Evolutionary conservation across 2,329 filamentous ascomycete species (phyloP), one percentile per base, ranked within the genome.

Genomic region (Byssochlamys sp.): DNA sequence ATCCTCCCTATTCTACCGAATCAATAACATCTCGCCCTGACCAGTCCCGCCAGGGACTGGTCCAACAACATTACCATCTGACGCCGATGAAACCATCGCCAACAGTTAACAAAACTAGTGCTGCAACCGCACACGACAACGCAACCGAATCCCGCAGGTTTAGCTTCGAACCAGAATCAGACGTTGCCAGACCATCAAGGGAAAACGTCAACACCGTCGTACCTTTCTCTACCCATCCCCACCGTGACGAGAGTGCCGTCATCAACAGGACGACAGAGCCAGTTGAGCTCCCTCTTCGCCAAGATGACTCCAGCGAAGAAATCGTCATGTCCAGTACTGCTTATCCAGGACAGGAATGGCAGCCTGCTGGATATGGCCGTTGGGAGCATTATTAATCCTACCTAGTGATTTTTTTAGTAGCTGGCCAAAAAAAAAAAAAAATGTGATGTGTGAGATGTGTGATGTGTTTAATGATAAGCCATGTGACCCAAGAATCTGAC

Each of bases 311-410:
- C 11, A 75, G 73, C 28, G 77, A 79, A 53, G 75, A 78, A 56
- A 72, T 78, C 31, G 59, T 74, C 26, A 79, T 79, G 76, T 76
- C 74, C 4, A 73, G 75, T n/a, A 78, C 77, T 1, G 69, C 75
- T 19, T 79, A 78, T 63, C 77, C 77, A 1, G 77, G 77, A 9
- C 76, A 78, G 67, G 75, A 78, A 63, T 78, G 76, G 76, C 69
- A 65, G 57, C 75, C 75, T 12, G 55, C 58, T 53, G 61, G 61
- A 4, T 62, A 54, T 50, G 52, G 54, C 24, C 50, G 59, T 27
- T 61, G 59, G 58, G 56, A 56, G 35, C 58, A 58, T 27, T 61
- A 61, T 54, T 62, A 56, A 58, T 29, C 11, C 19, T 19, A 19
- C 19, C 19, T 19, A 19, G 19, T 19, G 19, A 19, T 19, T 19